Evolutionary conservation across 2,329 filamentous ascomycete genomes (phyloP).

Genomic region (Scytalidium lignicola): DNA sequence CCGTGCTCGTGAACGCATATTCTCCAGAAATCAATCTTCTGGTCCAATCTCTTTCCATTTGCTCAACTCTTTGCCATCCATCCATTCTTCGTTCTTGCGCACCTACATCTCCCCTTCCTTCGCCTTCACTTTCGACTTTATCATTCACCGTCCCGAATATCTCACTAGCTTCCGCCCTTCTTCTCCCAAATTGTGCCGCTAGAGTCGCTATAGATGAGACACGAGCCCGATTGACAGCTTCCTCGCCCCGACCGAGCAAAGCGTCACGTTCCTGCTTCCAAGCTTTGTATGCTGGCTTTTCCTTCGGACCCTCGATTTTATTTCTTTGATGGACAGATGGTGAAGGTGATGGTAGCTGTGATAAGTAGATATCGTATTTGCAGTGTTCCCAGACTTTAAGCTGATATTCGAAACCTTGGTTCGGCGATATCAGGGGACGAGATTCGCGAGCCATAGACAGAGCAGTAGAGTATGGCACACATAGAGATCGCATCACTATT

Average conservation of each 20-base stretch:
- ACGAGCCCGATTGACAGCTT: conserved; percentile 6
- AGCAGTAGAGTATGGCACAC: conserved; percentile 12
- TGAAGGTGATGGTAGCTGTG: background rate
- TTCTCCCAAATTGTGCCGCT: conserved; percentile 8
- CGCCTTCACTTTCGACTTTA: conserved; percentile 1
- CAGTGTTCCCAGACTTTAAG: conserved; percentile 15
- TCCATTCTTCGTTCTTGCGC: background rate
- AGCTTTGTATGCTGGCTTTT: conserved; percentile 10
- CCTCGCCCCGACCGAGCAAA: conserved; percentile 5
- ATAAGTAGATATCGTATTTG: conserved; percentile 2
- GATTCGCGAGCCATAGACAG: conserved; percentile 12
- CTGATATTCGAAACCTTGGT: conserved; percentile 17
- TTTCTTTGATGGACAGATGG: no score
- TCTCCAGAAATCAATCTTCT: no score
- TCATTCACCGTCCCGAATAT: no score
- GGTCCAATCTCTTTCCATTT: conserved; percentile 1
- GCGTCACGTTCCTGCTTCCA: conserved; percentile 7
- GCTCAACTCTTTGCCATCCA: conserved; percentile 2
- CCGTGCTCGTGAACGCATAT: no score
- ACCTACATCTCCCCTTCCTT: background rate
- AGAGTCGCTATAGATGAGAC: conserved; percentile 4
- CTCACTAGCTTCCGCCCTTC: background rate
- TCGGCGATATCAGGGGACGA: conserved; percentile 15
- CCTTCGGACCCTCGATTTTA: background rate
- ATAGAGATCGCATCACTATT: conserved; percentile 16